Base-by-base conservation (phyloP, 2,329 filamentous ascomycete species). In the Claviceps africana region DNA sequence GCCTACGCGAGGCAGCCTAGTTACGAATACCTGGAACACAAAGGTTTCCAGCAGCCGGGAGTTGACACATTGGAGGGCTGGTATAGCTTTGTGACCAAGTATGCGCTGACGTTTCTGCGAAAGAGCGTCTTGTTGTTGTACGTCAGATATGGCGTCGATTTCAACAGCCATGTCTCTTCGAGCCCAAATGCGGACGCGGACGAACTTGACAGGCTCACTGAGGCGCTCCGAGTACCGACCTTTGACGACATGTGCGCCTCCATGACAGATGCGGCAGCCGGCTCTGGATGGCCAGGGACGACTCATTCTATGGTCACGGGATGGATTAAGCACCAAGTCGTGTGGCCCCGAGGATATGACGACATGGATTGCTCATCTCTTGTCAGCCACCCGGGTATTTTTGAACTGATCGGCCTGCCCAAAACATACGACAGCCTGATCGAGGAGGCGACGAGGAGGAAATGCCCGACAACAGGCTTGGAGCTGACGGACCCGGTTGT, bases 401-500 rank as follows among this genome's bases (percentile, higher is more conserved):
- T 93, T 62, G 93, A 98, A 66, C 79, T 98, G 25, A 83, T 98
- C 13, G 93, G 93, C 1, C 71, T 98, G 48, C 93, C 93, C 1
- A 87, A 86, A 67, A 89, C 91, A 61, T 98, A 89, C 65, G 93
- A 97, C 65, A 85, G 82, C 2, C 74, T 98, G 39, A 95, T 95
- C 54, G 91, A 96, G 62, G 90, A 95, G 68, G 88, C 88, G 28
- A 91, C 93, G 59, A 83, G 82, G 57, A 75, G 85, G 50, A 82
- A 79, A 48, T 98, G 93, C 62, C 89, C 89, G 0, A 94, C 83
- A 2, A 95, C 88, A 1, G 89, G 89, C 57, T 94, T 93, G 65
- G 91, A 96, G 59, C 72, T 98, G 49, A 85, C 83, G 2, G 94
- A 98, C 66, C 89, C 93, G 0, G 87, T 86, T 57, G 80, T 98